Evolutionary conservation across 2,329 filamentous ascomycete species (phyloP), one percentile per base, ranked within the genome.

Genomic region (Neofusicoccum cordaticola): DNA sequence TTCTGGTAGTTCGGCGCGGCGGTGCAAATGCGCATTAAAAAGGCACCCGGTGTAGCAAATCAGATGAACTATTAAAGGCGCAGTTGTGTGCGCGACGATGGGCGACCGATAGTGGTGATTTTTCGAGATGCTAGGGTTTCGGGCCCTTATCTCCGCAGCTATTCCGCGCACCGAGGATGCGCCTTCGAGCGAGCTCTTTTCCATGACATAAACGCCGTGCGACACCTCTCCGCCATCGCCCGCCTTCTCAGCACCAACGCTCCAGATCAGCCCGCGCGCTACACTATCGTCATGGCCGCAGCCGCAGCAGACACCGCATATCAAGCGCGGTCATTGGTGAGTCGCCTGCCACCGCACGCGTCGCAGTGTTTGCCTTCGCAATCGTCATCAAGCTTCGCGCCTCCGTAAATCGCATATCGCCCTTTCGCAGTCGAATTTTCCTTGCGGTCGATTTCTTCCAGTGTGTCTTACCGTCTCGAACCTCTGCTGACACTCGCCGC

Each of bases 241-340:
- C 19, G 13, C 27, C 15, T 47, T 17, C 42, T 27, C 48, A 44
- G 9, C 61, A 19, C 27, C 48, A 15, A 27, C 50, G 19, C 48
- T 17, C 17, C 17, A 27, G n/a, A 56, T 39, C 31, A 8, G 9
- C 22, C n/a, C 13, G 12, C 42, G 56, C 39, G 27, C 50, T 4
- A 6, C 31, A 6, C 2, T 17, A 17, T 48, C 64, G 39, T 12
- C 19, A 65, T 65, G 61, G 44, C 64, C 67, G 71, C 69, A 66
- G 69, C 66, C 34, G 77, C 74, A 72, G 71, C 71, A 71, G 72
- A 76, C 62, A 72, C 75, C 70, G 70, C 75, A 41, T 76, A 75
- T 66, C 75, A 77, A 72, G 75, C 75, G 66, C 74, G 76, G 66
- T 78, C 76, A 35, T 72, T 78, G 50, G 76, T 78, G 74, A 65